Percentiles rank a stretch among this genome's conserved stretches.
Conservation (phyloP, 495 filamentous ascomycete species). For the Penicillium alfredii region DNA sequence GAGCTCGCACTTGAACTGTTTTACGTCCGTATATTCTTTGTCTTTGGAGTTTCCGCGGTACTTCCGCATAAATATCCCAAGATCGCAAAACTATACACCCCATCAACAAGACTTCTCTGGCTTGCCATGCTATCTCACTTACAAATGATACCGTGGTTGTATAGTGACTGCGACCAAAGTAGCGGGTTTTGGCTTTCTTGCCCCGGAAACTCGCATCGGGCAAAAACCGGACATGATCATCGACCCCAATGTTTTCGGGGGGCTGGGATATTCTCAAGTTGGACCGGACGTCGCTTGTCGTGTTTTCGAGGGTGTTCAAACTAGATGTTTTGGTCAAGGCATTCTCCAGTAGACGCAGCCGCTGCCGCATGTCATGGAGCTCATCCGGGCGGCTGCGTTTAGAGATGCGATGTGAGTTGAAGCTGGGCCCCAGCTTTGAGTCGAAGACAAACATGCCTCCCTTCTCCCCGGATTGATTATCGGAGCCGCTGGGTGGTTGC, state of each 20-base stretch:
- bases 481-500: slow-evolving; percentile 11
- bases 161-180: slow-evolving; percentile 44
- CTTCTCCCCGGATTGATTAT: slow-evolving; percentile 12
- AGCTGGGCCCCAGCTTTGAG: slow-evolving; percentile 26
- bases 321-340: slow-evolving; percentile 21
- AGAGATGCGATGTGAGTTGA: slow-evolving; percentile 20
- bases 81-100: slow-evolving; percentile 45
- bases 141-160: slow-evolving; percentile 43
- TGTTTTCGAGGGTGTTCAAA: slow-evolving; percentile 25
- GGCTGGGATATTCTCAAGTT: slow-evolving; percentile 14
- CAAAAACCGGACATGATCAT: slow-evolving; percentile 26
- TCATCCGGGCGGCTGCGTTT: slow-evolving; percentile 30
- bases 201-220: slow-evolving; percentile 40
- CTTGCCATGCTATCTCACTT: no score
- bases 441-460: slow-evolving; percentile 39
- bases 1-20: slow-evolving; percentile 27
- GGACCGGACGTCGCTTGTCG: slow-evolving; percentile 20
- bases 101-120: background rate
- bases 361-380: slow-evolving; percentile 28
- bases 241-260: slow-evolving; percentile 25
- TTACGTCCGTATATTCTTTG: slow-evolving; percentile 30
- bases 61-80: slow-evolving; percentile 39
- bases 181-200: slow-evolving; percentile 43
- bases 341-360: slow-evolving; percentile 27
- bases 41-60: slow-evolving; percentile 25